Percentiles rank a stretch among this genome's conserved stretches.
Conservation (phyloP, 495 filamentous ascomycete genomes). For the Peziza echinospora region DNA sequence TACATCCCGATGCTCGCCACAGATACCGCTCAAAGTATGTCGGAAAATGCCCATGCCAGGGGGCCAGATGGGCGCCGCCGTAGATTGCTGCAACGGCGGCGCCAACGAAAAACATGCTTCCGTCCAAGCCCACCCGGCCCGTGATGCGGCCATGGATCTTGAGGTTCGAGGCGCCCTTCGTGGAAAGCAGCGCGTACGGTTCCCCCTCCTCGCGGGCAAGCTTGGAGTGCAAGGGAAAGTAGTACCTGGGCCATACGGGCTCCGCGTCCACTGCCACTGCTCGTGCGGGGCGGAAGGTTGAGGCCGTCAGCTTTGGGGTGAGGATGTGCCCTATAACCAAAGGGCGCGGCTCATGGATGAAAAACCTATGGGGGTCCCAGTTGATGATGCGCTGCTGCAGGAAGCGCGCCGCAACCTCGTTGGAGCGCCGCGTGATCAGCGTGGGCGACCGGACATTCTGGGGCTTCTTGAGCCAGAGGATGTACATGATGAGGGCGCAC, state of each 20-base stretch:
- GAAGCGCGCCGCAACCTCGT: not conserved
- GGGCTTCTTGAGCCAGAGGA: conserved; percentile 9
- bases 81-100: not conserved
- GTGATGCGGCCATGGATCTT: too few relatives aligned
- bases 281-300: not conserved
- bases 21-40: not conserved
- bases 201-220: too few relatives aligned
- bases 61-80: not conserved
- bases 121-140: too few relatives aligned
- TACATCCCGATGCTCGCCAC: not conserved
- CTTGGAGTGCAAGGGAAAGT: too few relatives aligned
- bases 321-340: not conserved
- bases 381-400: too few relatives aligned
- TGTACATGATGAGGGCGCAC: conserved; percentile 8
- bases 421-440: not conserved
- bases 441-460: not conserved
- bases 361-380: too few relatives aligned
- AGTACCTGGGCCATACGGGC: too few relatives aligned
- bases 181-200: not conserved
- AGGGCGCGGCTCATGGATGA: not conserved
- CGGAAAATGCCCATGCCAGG: not conserved
- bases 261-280: too few relatives aligned
- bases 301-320: not conserved
- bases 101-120: not conserved
- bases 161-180: too few relatives aligned